A percentile compares a stretch with the other conserved stretches of the same genome.
Evolutionary conservation across 208 protist species (phyloP).

Genomic region (Leishmania arabica): DNA sequence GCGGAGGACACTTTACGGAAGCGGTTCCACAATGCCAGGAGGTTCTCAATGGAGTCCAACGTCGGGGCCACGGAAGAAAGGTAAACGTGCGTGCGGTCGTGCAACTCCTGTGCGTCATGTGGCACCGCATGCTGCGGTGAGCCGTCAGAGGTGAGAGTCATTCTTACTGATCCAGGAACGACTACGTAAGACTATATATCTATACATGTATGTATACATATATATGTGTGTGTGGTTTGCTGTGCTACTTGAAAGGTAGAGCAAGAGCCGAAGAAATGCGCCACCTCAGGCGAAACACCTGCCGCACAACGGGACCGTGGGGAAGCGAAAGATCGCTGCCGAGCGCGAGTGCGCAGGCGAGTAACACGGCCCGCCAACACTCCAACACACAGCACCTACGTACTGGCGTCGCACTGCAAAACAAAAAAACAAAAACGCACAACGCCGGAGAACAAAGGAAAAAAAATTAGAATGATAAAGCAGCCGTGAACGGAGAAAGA

Average conservation of each 20-base stretch:
- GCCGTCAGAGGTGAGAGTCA: conserved; percentile 1
- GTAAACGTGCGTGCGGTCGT: conserved; percentile 16
- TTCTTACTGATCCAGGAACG: neutral
- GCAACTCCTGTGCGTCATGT: conserved; percentile 21
- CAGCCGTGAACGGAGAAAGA: conserved; percentile 15
- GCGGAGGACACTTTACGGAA: conserved; percentile 5
- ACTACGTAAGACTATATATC: neutral
- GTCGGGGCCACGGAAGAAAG: conserved; percentile 11
- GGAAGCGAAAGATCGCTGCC: neutral
- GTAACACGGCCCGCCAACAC: neutral
- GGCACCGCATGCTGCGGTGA: conserved; percentile 4
- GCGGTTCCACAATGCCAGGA: conserved; percentile 19
- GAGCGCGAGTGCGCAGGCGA: neutral
- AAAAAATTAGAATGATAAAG: neutral
- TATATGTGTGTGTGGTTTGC: neutral
- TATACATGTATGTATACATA: neutral
- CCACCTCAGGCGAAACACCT: neutral
- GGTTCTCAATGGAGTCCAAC: conserved; percentile 20
- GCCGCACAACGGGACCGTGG: neutral
- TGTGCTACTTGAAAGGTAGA: neutral
- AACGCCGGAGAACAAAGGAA: neutral
- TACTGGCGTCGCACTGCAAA: neutral
- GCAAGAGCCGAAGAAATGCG: conserved; percentile 2
- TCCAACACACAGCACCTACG: neutral
- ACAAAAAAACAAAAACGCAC: neutral